phyloP scores from a whole-genome alignment of 2,329 filamentous ascomycete genomes.

The Pseudogymnoascus sp. region DNA sequence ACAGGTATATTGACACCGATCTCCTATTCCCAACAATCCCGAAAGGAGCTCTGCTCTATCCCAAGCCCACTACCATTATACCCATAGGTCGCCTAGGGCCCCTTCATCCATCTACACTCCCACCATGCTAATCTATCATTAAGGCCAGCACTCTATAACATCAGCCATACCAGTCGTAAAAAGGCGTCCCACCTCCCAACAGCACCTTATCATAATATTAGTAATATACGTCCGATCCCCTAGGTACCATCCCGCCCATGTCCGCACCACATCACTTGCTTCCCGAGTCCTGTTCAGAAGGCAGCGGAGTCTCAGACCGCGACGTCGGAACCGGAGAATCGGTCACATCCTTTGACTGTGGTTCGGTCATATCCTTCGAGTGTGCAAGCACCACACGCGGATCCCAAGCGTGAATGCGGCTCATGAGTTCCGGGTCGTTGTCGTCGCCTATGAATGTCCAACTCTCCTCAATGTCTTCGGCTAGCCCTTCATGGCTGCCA shows the following conservation, averaged over 20 bases:
- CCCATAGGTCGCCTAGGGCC: not conserved
- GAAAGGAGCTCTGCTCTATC: not conserved
- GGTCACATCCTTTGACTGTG: not conserved
- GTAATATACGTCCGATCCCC: not conserved
- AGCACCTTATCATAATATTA: not conserved
- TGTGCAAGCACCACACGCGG: conserved; percentile 16
- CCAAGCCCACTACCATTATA: not conserved
- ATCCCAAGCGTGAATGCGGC: conserved; percentile 28
- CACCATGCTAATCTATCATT: conserved; percentile 2
- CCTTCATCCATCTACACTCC: not conserved
- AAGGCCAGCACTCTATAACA: not conserved
- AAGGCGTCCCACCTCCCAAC: not conserved
- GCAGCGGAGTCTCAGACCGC: not conserved
- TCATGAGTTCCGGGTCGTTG: conserved; percentile 26
- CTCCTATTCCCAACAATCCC: not conserved
- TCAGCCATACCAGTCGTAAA: not conserved
- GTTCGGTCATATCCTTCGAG: not conserved
- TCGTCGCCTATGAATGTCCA: conserved; percentile 78
- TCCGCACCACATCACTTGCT: not conserved
- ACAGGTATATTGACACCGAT: not conserved
- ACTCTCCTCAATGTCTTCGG: conserved; percentile 66
- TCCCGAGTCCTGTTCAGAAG: not conserved
- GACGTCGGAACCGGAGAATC: not conserved
- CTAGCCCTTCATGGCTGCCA: conserved; percentile 36
- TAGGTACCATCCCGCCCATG: not conserved